Conservation (phyloP, 495 filamentous ascomycete species). For the Penicillium robsamsonii region DNA sequence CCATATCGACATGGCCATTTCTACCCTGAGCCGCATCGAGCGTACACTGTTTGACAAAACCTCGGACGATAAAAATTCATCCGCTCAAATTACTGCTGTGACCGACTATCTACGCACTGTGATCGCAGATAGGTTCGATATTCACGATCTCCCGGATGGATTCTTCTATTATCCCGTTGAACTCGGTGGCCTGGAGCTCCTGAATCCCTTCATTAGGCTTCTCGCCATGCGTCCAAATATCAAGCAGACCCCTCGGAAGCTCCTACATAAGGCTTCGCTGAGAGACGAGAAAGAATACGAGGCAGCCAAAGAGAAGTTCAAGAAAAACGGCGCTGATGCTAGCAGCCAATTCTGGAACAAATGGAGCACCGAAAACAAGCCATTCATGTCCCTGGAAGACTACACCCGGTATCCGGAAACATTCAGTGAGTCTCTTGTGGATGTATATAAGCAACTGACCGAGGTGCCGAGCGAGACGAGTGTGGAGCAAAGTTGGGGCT, state of each 20-base stretch:
- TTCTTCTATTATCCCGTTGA: conserved; percentile 64
- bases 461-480: conserved; percentile 37
- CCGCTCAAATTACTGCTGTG: conserved; percentile 41
- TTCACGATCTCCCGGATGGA: conserved; percentile 60
- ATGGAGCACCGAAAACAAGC: conserved; percentile 21
- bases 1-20: conserved; percentile 63
- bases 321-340: conserved; percentile 28
- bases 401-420: conserved; percentile 52
- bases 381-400: conserved; percentile 56
- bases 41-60: conserved; percentile 45
- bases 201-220: conserved; percentile 55
- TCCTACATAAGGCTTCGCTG: conserved; percentile 46
- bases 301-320: conserved; percentile 42
- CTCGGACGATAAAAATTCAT: background rate
- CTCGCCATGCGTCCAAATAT: conserved; percentile 54
- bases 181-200: conserved; percentile 56
- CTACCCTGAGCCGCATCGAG: conserved; percentile 60
- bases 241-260: conserved; percentile 41
- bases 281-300: conserved; percentile 48
- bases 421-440: conserved; percentile 29
- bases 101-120: conserved; percentile 55
- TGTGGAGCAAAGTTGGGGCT: conserved; percentile 29
- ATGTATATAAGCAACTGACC: conserved; percentile 40
- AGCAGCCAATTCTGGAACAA: conserved; percentile 12
- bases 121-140: conserved; percentile 53